A percentile compares a stretch with the other conserved stretches of the same genome.
Conservation (phyloP, 768 basidiomycete species). For the Pluteus cervinus region DNA sequence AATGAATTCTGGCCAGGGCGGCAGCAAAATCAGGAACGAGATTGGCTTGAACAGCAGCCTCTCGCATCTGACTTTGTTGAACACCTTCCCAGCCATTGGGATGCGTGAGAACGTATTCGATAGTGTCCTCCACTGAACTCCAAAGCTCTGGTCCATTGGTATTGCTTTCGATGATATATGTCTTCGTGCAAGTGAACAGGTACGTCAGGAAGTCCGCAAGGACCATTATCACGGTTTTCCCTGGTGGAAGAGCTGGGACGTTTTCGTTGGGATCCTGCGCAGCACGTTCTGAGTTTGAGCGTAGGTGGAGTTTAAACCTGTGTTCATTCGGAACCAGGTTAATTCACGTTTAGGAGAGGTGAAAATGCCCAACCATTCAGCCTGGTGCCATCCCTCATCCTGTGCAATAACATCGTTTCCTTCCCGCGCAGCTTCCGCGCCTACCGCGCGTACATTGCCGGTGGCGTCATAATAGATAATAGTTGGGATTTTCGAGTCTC, state of each 20-base stretch:
- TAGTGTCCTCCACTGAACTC: slow-evolving; percentile 27
- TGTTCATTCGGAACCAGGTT: background rate
- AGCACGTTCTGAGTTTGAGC: slow-evolving; percentile 7
- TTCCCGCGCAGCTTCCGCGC: slow-evolving; percentile 34
- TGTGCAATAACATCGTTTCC: slow-evolving; percentile 27
- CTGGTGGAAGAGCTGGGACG: slow-evolving; percentile 26
- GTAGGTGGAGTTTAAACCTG: slow-evolving; percentile 18
- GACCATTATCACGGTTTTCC: slow-evolving; percentile 25
- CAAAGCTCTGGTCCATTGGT: slow-evolving; percentile 29
- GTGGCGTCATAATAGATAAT: slow-evolving; percentile 34
- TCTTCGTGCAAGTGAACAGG: slow-evolving; percentile 27
- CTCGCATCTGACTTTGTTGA: slow-evolving; percentile 40
- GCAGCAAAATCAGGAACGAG: slow-evolving; percentile 28
- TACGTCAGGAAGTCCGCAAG: slow-evolving; percentile 36
- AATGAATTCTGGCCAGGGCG: slow-evolving; percentile 34
- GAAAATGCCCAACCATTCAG: slow-evolving; percentile 32
- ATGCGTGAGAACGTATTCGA: slow-evolving; percentile 39
- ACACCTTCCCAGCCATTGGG: slow-evolving; percentile 46
- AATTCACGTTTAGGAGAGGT: background rate
- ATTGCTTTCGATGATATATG: slow-evolving; percentile 34
- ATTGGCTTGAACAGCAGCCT: slow-evolving; percentile 35
- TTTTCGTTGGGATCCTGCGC: slow-evolving; percentile 6
- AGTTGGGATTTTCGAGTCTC: slow-evolving; percentile 30
- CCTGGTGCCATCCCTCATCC: slow-evolving; percentile 34
- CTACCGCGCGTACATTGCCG: slow-evolving; percentile 28